Conservation (phyloP, 495 filamentous ascomycete genomes). For the Cenococcum geophilum region DNA sequence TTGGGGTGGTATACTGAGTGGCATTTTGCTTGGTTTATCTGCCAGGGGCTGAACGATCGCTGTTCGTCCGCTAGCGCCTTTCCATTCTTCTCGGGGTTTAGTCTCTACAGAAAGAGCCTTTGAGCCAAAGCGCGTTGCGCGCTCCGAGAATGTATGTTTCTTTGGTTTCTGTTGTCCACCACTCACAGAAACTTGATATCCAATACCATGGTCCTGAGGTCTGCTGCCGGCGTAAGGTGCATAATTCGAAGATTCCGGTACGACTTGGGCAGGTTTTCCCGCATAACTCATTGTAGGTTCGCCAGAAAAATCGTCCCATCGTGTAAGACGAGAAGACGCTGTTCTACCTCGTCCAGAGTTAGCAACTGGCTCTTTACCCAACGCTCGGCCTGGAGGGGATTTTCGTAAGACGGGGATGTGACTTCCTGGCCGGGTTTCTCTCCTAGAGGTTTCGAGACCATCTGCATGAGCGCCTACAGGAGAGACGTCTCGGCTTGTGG, state of each 20-base stretch:
- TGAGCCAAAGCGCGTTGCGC: constrained; percentile 5
- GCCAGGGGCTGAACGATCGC: constrained; percentile 40
- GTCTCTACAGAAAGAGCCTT: constrained; percentile 30
- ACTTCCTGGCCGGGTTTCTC: constrained; percentile 5
- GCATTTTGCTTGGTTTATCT: constrained; percentile 26
- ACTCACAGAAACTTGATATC: constrained; percentile 31
- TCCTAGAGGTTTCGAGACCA: constrained; percentile 1
- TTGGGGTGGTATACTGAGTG: constrained; percentile 12
- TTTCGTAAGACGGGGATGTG: constrained; percentile 31
- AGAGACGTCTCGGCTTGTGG: constrained; percentile 30
- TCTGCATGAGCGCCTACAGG: constrained; percentile 23
- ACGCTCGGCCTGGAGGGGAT: constrained; percentile 6
- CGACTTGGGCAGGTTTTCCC: constrained; percentile 35
- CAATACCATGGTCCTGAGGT: constrained; percentile 12
- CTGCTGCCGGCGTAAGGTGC: constrained; percentile 7
- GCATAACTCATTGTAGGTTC: constrained; percentile 42
- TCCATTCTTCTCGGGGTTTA: constrained; percentile 45
- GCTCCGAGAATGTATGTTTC: constrained; percentile 12
- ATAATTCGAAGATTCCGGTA: constrained; percentile 25
- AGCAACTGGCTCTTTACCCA: constrained; percentile 9
- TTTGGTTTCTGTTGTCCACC: constrained; percentile 20
- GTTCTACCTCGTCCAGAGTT: constrained; percentile 28
- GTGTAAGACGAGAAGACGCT: constrained; percentile 29
- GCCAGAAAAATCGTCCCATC: constrained; percentile 49
- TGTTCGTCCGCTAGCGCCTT: constrained; percentile 46